Conservation (phyloP, 2,329 filamentous ascomycete species). For the Aphanoascus verrucosus region DNA sequence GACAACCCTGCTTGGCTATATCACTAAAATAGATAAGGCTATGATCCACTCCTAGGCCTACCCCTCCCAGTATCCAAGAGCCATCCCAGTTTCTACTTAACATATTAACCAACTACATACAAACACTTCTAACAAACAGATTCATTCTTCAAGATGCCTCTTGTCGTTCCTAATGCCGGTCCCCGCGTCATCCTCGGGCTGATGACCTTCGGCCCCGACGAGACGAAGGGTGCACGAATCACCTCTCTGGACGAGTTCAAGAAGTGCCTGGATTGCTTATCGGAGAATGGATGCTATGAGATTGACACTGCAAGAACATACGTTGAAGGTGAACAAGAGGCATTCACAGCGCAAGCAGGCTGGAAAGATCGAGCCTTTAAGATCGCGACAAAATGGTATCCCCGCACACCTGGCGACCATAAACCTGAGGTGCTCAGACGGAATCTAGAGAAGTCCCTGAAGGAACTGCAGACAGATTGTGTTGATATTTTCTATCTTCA, state of each 20-base stretch:
- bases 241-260: constrained; percentile 61
- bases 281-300: constrained; percentile 70
- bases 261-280: constrained; percentile 61
- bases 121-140: neutral
- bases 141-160: constrained; percentile 4
- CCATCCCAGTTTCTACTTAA: neutral
- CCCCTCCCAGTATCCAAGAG: neutral
- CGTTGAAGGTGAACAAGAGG: constrained; percentile 62
- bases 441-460: constrained; percentile 56
- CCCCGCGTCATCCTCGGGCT: constrained; percentile 69
- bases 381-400: constrained; percentile 71
- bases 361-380: constrained; percentile 72
- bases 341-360: constrained; percentile 59
- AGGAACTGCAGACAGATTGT: constrained; percentile 59
- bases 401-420: constrained; percentile 49
- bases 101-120: neutral
- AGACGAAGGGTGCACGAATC: constrained; percentile 56
- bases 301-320: constrained; percentile 75
- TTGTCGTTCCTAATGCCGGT: constrained; percentile 35
- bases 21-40: too few species aligned
- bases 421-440: constrained; percentile 52
- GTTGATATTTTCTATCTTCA: constrained; percentile 75
- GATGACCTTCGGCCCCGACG: constrained; percentile 70
- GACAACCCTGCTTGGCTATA: too few species aligned
- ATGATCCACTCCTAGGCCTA: too few species aligned